phyloP scores from a whole-genome alignment of 116 monocot genomes.

The Phalaenopsis hybrid region DNA sequence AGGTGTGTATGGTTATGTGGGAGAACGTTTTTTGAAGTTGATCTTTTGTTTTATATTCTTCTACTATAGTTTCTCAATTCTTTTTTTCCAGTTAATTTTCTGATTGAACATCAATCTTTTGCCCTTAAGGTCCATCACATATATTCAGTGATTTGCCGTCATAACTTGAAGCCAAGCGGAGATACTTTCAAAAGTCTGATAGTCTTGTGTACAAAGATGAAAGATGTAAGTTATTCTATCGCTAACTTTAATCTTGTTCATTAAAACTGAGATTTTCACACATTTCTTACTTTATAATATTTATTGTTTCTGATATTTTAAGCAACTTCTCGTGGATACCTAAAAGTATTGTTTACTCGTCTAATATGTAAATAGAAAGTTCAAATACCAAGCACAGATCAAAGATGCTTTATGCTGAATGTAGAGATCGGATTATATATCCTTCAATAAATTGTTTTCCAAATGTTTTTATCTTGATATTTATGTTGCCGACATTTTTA shows the following conservation, averaged over 20 bases:
- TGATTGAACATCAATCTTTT: slow-evolving; percentile 12
- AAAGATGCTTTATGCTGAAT: neutral
- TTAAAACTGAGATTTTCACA: neutral
- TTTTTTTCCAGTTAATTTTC: slow-evolving; percentile 7
- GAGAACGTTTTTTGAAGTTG: neutral
- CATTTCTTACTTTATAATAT: slow-evolving; percentile 1
- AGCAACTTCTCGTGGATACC: neutral
- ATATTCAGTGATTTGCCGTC: slow-evolving; percentile 39
- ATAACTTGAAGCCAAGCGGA: slow-evolving; percentile 46
- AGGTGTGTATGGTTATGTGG: neutral
- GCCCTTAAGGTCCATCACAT: slow-evolving; percentile 52
- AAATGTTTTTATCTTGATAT: neutral
- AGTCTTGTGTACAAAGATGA: slow-evolving; percentile 56
- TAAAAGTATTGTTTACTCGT: neutral
- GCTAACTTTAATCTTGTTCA: slow-evolving; percentile 1
- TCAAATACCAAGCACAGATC: neutral
- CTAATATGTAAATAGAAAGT: neutral
- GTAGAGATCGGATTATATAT: neutral
- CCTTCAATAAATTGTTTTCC: neutral
- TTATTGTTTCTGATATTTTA: neutral
- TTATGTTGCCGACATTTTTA: neutral
- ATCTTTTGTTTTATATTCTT: neutral
- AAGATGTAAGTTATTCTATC: slow-evolving; percentile 56
- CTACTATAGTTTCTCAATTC: neutral
- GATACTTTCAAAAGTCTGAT: slow-evolving; percentile 59